Conservation (phyloP, 768 basidiomycete genomes). For the Omphalotus guepiniiformis region DNA sequence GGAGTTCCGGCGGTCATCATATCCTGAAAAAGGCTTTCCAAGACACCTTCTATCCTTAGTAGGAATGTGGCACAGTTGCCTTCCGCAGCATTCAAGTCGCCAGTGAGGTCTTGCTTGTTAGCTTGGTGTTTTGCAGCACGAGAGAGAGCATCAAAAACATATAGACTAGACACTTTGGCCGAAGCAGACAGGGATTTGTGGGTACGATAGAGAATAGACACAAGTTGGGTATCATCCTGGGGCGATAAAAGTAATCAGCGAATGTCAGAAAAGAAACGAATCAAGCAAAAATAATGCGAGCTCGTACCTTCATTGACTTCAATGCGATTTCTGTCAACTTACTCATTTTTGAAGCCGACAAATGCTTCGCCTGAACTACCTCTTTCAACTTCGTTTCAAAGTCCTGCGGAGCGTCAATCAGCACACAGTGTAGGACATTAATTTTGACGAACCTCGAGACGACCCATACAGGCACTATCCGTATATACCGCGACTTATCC, state of each 20-base stretch:
- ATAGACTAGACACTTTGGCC: conserved; percentile 83
- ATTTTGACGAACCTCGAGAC: conserved; percentile 7
- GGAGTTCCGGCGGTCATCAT: conserved; percentile 60
- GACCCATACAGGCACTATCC: conserved; percentile 5
- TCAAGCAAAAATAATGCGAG: too few species aligned
- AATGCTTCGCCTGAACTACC: conserved; percentile 74
- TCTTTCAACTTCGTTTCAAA: conserved; percentile 82
- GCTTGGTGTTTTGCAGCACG: conserved; percentile 72
- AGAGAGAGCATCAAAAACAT: conserved; percentile 90
- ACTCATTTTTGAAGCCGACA: conserved; percentile 85
- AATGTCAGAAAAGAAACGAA: background rate
- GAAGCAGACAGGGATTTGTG: conserved; percentile 72
- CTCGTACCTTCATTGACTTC: conserved; percentile 70
- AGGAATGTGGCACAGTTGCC: conserved; percentile 83
- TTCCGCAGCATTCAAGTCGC: conserved; percentile 48
- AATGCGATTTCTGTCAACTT: conserved; percentile 72
- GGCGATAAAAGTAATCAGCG: background rate
- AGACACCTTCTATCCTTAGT: conserved; percentile 83
- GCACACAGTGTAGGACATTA: background rate
- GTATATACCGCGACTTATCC: conserved; percentile 30
- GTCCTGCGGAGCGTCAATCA: conserved; percentile 41
- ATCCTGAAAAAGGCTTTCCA: conserved; percentile 87
- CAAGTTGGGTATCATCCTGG: conserved; percentile 82
- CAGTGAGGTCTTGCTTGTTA: conserved; percentile 58
- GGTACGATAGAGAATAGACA: conserved; percentile 83